Conservation (phyloP, 2,329 filamentous ascomycete genomes). For the Dothideomycetidae sp. region DNA sequence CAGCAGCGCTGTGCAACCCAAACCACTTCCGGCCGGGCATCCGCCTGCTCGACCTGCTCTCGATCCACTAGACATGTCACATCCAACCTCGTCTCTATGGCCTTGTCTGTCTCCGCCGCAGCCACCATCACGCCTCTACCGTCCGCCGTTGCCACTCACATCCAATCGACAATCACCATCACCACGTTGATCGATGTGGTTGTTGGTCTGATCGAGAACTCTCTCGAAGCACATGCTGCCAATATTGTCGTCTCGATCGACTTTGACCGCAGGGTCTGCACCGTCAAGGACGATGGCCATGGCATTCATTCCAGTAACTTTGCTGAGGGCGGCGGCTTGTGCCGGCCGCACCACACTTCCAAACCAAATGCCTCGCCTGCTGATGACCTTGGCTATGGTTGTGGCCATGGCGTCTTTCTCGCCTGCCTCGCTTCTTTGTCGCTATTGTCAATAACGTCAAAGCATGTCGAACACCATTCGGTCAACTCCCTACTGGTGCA, state of each 20-base stretch:
- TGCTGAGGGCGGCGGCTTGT: conserved; percentile 51
- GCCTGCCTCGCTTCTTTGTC: conserved; percentile 64
- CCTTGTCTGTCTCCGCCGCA: too few relatives aligned
- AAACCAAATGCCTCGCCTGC: conserved; percentile 39
- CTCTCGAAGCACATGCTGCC: conserved; percentile 62
- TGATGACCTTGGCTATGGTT: conserved; percentile 49
- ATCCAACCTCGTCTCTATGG: too few relatives aligned
- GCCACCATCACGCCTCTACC: conserved; percentile 63
- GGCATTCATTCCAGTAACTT: conserved; percentile 70
- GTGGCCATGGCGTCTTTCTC: conserved; percentile 59
- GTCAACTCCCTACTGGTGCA: conserved; percentile 56
- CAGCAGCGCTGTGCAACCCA: too few relatives aligned
- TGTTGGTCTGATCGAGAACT: conserved; percentile 63
- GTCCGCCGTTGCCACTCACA: conserved; percentile 55
- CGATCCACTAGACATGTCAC: too few relatives aligned
- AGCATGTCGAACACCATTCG: conserved; percentile 44
- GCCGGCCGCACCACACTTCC: conserved; percentile 57
- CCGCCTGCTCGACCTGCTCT: too few relatives aligned
- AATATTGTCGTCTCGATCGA: conserved; percentile 59
- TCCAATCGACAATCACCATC: conserved; percentile 73
- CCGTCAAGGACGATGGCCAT: conserved; percentile 68
- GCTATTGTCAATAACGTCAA: conserved; percentile 62
- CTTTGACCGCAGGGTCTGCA: conserved; percentile 59
- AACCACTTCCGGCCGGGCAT: too few relatives aligned
- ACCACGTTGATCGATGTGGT: conserved; percentile 59